phyloP scores from a whole-genome alignment of 2,329 filamentous ascomycete species.

The Rosellinia necatrix region DNA sequence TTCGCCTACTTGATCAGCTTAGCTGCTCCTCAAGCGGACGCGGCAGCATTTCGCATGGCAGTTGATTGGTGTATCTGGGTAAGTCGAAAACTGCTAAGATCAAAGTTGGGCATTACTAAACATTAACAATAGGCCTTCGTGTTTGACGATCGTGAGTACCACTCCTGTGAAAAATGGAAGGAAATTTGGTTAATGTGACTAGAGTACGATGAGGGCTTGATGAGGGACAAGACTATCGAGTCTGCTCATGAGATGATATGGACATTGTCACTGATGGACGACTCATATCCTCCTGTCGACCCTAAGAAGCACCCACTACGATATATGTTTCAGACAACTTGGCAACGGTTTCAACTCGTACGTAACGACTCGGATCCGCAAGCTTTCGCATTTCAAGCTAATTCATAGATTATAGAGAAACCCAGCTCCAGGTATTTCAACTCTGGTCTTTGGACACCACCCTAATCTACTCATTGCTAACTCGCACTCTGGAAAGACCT shows the following conservation, averaged over 20 bases:
- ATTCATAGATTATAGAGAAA: not conserved
- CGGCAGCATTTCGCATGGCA: constrained; percentile 4
- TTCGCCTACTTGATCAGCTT: constrained; percentile 11
- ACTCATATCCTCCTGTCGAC: constrained; percentile 8
- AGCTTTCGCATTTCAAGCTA: not conserved
- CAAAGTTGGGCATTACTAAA: not conserved
- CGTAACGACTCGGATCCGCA: not conserved
- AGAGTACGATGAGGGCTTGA: constrained; percentile 15
- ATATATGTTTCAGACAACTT: constrained; percentile 12
- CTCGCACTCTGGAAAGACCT: constrained; percentile 4
- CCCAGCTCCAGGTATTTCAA: constrained; percentile 12
- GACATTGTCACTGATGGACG: constrained; percentile 8
- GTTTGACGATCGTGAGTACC: constrained; percentile 15
- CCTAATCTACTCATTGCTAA: not conserved
- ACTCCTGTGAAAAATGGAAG: not conserved
- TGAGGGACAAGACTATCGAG: constrained; percentile 18
- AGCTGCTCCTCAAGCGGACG: not conserved
- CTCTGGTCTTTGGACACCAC: no score
- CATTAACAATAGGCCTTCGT: constrained; percentile 2
- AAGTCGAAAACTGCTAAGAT: not conserved
- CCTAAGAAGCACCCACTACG: constrained; percentile 6
- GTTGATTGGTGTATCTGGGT: constrained; percentile 15
- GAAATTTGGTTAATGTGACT: not conserved
- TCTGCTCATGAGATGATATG: constrained; percentile 11
- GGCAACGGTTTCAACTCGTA: constrained; percentile 14